Base-by-base conservation (phyloP, 2,329 filamentous ascomycete genomes). In the Arachnopeziza araneosa region DNA sequence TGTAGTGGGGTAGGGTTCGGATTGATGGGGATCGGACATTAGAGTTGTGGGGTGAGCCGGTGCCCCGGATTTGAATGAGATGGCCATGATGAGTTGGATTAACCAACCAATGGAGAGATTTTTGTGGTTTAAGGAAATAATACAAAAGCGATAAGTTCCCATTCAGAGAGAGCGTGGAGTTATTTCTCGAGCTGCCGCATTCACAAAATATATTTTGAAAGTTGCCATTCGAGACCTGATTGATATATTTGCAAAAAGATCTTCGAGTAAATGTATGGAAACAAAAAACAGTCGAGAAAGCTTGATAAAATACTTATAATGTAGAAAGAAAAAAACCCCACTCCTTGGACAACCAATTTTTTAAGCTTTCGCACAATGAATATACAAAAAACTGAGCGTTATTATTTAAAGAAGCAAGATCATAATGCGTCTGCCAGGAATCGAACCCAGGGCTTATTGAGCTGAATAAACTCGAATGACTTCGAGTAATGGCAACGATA, bases 401-500 rank as follows among this genome's bases (percentile, higher is more conserved):
- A 24, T n/a, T 52, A 14, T 24, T 24, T 8, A 50, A 50, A n/a
- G 22, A 14, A 14, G 22, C 48, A 50, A 50, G 14, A 50, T n/a
- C 4, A n/a, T 4, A 52, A 23, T 54, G 52, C 52, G 52, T 54
- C n/a, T 8, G 52, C 52, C 52, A 24, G 52, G 52, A 54, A 54
- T 54, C 52, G 52, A 54, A 54, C 52, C 52, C 52, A 24, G 52
- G 52, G 52, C 52, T 24, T 24, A 54, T 54, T 24, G 52, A 54
- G n/a, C 2, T 54, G 26, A 24, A 6, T n/a, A 8, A 8, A 30
- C 21, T 24, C 6, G 19, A 19, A 19, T 44, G 17, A 14, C 36
- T 44, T 17, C 14, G 23, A 24, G 21, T 24, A 2, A 21, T 54
- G 52, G 52, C 52, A 54, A 54, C 52, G 52, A 54, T 54, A 24